Conservation (phyloP, 176 grass and related monocot species). For the Lolium perenne region DNA sequence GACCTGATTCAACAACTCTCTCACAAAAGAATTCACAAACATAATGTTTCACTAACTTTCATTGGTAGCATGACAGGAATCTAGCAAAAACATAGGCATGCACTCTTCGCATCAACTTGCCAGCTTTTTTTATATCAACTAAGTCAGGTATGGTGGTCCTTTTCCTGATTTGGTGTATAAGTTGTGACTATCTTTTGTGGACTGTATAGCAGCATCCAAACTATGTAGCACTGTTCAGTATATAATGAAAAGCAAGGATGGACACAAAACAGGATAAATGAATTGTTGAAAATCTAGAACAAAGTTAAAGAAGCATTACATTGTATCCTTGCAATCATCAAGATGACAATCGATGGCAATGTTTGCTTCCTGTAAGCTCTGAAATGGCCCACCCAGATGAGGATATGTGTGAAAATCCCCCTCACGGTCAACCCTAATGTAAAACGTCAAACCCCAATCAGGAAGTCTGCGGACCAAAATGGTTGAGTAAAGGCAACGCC, state of each 20-base stretch:
- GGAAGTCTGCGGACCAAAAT: not conserved
- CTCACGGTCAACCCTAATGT: constrained; percentile 13
- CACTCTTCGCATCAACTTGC: not conserved
- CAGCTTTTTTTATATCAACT: not conserved
- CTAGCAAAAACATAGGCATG: not conserved
- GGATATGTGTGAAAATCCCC: constrained; percentile 13
- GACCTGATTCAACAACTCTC: not conserved
- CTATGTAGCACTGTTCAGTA: not conserved
- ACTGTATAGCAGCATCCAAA: not conserved
- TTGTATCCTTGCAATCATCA: not conserved
- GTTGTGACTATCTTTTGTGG: not conserved
- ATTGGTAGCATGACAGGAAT: not conserved
- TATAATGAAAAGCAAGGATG: not conserved
- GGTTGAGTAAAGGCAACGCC: not conserved
- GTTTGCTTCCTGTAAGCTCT: not conserved
- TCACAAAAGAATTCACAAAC: not conserved
- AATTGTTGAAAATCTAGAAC: not conserved
- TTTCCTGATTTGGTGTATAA: not conserved
- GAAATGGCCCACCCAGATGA: constrained; percentile 10
- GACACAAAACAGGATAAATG: not conserved
- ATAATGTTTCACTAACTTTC: not conserved
- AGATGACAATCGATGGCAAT: not conserved
- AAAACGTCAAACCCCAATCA: constrained; percentile 7
- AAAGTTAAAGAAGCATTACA: not conserved
- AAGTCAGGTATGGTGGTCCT: not conserved